Percentiles rank a stretch among this genome's conserved stretches.
Conservation (phyloP, 176 grass and related monocot species). For the Triticum monococcum region DNA sequence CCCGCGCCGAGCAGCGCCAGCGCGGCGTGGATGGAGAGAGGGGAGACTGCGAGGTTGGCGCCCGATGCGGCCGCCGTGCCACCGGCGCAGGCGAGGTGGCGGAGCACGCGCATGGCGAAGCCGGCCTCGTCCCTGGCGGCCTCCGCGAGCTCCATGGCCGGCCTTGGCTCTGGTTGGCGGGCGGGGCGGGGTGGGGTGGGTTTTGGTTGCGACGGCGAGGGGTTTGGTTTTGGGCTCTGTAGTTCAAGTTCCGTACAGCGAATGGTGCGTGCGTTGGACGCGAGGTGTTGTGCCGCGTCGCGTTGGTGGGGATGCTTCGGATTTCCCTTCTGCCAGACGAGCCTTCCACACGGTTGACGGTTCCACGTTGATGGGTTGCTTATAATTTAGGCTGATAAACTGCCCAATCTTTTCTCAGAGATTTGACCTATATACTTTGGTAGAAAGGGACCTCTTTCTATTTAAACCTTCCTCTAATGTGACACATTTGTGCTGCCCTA, state of each 20-base stretch:
- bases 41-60: constrained; percentile 47
- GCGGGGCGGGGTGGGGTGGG: not conserved
- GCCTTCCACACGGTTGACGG: not conserved
- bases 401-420: too few species aligned
- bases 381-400: not conserved
- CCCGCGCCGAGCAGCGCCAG: constrained; percentile 47
- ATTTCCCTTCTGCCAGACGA: not conserved
- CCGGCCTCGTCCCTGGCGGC: constrained; percentile 29
- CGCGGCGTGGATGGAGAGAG: constrained; percentile 40
- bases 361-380: not conserved
- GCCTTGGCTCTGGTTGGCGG: not conserved
- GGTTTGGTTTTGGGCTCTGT: not conserved
- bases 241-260: not conserved
- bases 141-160: constrained; percentile 12
- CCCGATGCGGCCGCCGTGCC: not conserved
- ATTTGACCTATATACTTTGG: too few species aligned
- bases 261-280: constrained; percentile 1
- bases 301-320: constrained; percentile 15
- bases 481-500: not conserved
- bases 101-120: constrained; percentile 36
- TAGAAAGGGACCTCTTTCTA: too few species aligned
- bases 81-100: not conserved
- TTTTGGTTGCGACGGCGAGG: not conserved
- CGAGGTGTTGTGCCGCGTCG: constrained; percentile 8
- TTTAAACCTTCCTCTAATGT: not conserved